A percentile compares a stretch with the other conserved stretches of the same genome.
These are phyloP conservation scores for Lachancea mirantina DNA, from an alignment of 805 yeast species.

Conservation along the genomic window DNA sequence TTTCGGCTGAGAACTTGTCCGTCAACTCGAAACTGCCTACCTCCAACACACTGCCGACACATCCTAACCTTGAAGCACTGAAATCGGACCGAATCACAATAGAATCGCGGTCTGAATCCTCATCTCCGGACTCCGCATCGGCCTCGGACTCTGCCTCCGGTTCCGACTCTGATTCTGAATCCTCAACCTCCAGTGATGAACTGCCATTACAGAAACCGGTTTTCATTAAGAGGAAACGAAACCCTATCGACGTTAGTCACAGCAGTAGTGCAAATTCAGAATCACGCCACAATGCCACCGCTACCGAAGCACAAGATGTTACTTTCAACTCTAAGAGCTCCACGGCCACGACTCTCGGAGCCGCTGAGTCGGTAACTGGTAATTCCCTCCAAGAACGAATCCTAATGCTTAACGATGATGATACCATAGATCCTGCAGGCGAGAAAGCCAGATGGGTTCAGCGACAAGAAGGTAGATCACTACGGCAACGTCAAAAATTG, in stretches of 20 bases:
- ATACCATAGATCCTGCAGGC: slow-evolving; percentile 16
- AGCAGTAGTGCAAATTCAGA: too few species aligned
- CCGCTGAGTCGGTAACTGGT: slow-evolving; percentile 16
- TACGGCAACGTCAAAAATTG: slow-evolving; percentile 16
- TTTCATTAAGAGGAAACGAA: slow-evolving; percentile 14
- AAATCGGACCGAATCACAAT: too few species aligned
- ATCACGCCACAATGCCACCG: too few species aligned
- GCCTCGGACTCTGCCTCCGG: slow-evolving; percentile 2
- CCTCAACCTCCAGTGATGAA: slow-evolving; percentile 16
- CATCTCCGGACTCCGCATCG: too few species aligned
- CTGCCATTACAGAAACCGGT: slow-evolving; percentile 23
- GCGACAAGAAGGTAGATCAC: slow-evolving; percentile 17
- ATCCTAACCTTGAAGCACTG: too few species aligned
- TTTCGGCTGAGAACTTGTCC: too few species aligned
- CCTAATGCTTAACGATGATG: slow-evolving; percentile 23
- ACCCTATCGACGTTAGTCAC: too few species aligned
- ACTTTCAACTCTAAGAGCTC: neutral
- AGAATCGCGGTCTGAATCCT: too few species aligned
- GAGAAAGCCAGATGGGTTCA: slow-evolving; percentile 21
- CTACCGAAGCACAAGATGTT: too few species aligned
- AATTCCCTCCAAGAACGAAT: slow-evolving; percentile 19
- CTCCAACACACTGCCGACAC: too few species aligned
- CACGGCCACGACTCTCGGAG: slow-evolving; percentile 3
- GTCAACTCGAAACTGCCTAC: too few species aligned
- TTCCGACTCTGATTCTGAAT: slow-evolving; percentile 8